These are phyloP conservation scores for Endoconidiophora laricicola DNA, from an alignment of 2,329 filamentous ascomycete genomes.

Conservation along the genomic window DNA sequence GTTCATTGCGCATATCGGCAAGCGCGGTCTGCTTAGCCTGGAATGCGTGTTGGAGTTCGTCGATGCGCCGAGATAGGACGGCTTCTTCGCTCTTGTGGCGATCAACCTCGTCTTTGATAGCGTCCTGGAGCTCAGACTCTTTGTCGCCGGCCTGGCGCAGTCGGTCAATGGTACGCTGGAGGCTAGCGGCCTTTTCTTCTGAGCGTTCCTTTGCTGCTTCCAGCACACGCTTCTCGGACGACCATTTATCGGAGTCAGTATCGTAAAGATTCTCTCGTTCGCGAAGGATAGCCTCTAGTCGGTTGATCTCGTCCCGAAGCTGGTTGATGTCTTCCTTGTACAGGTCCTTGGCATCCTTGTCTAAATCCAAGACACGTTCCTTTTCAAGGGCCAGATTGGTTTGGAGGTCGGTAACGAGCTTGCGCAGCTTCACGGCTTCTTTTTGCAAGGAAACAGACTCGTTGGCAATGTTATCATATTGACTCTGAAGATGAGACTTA, in stretches of 20 bases:
- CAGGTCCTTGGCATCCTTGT: conserved; percentile 37
- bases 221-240: conserved; percentile 45
- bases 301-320: conserved; percentile 41
- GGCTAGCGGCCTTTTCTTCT: conserved; percentile 48
- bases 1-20: conserved; percentile 47
- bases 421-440: conserved; percentile 38
- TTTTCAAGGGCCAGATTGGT: conserved; percentile 35
- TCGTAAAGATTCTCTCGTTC: conserved; percentile 56
- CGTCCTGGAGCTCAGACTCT: conserved; percentile 49
- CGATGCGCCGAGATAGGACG: conserved; percentile 53
- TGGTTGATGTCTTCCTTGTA: conserved; percentile 31
- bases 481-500: conserved; percentile 51
- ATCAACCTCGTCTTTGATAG: conserved; percentile 52
- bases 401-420: conserved; percentile 30
- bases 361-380: conserved; percentile 40
- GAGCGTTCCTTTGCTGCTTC: conserved; percentile 49
- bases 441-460: conserved; percentile 52
- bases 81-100: conserved; percentile 58
- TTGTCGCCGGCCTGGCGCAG: conserved; percentile 54
- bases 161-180: conserved; percentile 55
- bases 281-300: conserved; percentile 46
- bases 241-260: conserved; percentile 57
- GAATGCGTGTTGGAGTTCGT: conserved; percentile 56
- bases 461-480: conserved; percentile 47
- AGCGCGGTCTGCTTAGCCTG: conserved; percentile 48